Percentiles rank a stretch among this genome's conserved stretches.
Conservation (phyloP, 225 moss, liverwort and hornwort species). For the Asterella californica region DNA sequence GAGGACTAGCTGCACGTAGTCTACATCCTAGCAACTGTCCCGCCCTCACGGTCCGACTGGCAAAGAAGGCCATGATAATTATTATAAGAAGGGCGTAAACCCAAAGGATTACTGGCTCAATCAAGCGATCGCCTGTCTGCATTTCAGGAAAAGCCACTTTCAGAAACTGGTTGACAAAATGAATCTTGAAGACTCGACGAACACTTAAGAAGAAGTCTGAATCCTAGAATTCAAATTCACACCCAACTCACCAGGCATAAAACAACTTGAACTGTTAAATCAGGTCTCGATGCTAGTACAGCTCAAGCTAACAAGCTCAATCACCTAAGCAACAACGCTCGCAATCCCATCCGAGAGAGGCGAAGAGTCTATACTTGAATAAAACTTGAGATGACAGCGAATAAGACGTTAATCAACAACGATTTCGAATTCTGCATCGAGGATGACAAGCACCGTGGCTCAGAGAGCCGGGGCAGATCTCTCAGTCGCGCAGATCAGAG, state of each 20-base stretch:
- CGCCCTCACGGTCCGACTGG: slow-evolving; percentile 29
- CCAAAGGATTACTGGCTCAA: slow-evolving; percentile 1
- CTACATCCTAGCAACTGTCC: slow-evolving; percentile 25
- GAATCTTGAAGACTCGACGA: not conserved
- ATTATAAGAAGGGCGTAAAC: not conserved
- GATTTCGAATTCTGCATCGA: slow-evolving; percentile 17
- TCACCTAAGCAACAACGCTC: not conserved
- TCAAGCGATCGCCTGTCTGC: slow-evolving; percentile 12
- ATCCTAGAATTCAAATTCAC: not conserved
- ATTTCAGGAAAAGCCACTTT: not conserved
- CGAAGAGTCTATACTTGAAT: slow-evolving; percentile 1
- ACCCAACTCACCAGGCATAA: too few species aligned
- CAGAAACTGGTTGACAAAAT: not conserved
- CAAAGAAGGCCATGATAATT: slow-evolving; percentile 29
- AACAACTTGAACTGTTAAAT: not conserved
- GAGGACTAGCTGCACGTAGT: slow-evolving; percentile 18
- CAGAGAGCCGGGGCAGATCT: not conserved
- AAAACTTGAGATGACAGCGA: not conserved
- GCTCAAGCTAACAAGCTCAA: not conserved
- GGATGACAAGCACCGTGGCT: not conserved
- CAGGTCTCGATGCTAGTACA: not conserved
- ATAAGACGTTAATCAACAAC: not conserved
- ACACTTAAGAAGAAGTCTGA: not conserved
- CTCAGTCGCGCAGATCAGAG: not conserved
- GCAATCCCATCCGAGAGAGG: not conserved